Base-by-base conservation (phyloP, 2,329 filamentous ascomycete species). In the Aotearoamyces nothofagi region DNA sequence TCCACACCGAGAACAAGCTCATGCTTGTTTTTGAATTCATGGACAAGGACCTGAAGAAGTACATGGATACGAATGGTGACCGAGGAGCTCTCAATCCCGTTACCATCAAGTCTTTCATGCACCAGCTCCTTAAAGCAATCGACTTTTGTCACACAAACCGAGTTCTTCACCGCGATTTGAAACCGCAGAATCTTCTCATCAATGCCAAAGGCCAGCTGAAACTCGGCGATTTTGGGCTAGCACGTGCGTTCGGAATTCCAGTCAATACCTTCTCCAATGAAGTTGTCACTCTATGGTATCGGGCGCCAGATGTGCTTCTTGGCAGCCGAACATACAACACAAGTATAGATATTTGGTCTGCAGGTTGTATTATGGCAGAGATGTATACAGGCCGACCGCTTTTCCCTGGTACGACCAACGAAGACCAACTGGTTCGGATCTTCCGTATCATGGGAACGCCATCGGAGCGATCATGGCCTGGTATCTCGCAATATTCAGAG, bases 21-120 rank as follows among this genome's bases (percentile, higher is more conserved):
- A 98, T 98, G 90, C 75, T 98, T 22, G 90, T 98, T 7, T 98
- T 98, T 45, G 90, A 98, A 55, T 93, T 77, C 56, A 94, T 98
- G 87, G 90, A 98, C 56, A 84, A 86, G 51, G 90, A 98, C 49
- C 61, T 98, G 8, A 98, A 98, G 63, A 83, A 92, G 51, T 96
- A 94, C 57, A 98, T 98, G 90, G 90, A 98, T 53, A 81, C 77
- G 5, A 69, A 84, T 33, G 84, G 86, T 46, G 83, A 94, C 44
- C 70, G 84, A 29, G 87, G 90, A 36, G 82, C 84, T 27, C 66
- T 98, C 31, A 86, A 93, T 51, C 80, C 83, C 22, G 60, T 69
- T 32, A 90, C 83, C 31, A 94, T 98, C 68, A 25, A 96, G 60
- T 92, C 83, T 14, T 98, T 96, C 67, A 96, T 96, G 87, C 90